Evolutionary conservation across 2,329 filamentous ascomycete species (phyloP).

Genomic region (Colletotrichum echinochloae): DNA sequence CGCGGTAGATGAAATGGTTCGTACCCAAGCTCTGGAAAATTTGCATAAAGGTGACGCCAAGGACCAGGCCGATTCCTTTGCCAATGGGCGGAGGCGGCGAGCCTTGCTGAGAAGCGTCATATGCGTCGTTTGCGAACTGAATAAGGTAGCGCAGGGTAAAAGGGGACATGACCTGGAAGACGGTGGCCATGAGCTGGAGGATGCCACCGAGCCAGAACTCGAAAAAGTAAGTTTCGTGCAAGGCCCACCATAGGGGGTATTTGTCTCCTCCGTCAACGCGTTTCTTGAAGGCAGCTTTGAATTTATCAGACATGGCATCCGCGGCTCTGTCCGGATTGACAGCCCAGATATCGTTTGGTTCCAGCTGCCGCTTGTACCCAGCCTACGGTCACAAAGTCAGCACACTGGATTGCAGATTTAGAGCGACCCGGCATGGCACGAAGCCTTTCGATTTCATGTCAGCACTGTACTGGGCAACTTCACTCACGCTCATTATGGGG

Average conservation of each 20-base stretch:
- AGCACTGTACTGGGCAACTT: neutral
- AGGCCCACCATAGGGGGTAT: conserved; percentile 80
- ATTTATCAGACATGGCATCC: conserved; percentile 73
- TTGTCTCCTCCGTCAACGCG: conserved; percentile 76
- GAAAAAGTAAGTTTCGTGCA: conserved; percentile 86
- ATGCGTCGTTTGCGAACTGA: conserved; percentile 84
- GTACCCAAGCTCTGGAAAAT: conserved; percentile 82
- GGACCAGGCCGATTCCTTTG: conserved; percentile 81
- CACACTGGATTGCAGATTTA: neutral
- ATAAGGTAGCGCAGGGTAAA: conserved; percentile 90
- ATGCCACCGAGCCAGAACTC: conserved; percentile 90
- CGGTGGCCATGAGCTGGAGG: conserved; percentile 78
- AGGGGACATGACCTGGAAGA: conserved; percentile 85
- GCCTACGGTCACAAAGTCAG: conserved; percentile 58
- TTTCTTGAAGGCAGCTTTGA: conserved; percentile 76
- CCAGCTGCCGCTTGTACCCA: conserved; percentile 86
- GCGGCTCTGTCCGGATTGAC: conserved; percentile 86
- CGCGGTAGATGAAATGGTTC: conserved; percentile 92
- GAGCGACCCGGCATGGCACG: neutral
- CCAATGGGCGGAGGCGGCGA: conserved; percentile 75
- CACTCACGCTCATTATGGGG: conserved; percentile 80
- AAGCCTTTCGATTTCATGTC: neutral
- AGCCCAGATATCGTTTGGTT: conserved; percentile 87
- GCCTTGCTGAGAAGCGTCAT: conserved; percentile 67
- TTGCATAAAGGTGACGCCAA: conserved; percentile 90